phyloP scores from a whole-genome alignment of 2,329 filamentous ascomycete species.

The Macrophomina tecta region DNA sequence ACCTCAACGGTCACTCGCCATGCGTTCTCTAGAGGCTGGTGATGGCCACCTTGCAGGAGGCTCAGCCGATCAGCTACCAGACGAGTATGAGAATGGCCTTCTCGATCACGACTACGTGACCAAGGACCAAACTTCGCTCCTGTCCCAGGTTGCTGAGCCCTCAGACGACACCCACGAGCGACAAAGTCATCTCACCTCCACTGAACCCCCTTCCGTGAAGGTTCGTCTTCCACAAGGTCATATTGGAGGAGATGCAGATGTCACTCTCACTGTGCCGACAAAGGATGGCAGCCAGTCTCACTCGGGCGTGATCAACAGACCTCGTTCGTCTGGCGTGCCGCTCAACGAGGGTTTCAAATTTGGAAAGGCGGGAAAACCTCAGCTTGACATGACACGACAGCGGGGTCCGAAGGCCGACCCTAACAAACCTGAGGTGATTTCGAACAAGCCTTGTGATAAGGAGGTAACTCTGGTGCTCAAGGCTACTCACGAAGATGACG shows the following conservation, averaged over 20 bases:
- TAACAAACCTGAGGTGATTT: neutral
- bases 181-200: neutral
- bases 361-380: neutral
- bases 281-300: neutral
- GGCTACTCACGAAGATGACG: no score
- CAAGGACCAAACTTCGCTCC: no score
- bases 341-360: neutral
- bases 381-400: neutral
- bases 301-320: neutral
- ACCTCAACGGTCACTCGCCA: neutral
- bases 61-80: no score
- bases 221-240: no score
- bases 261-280: neutral
- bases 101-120: neutral
- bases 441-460: neutral
- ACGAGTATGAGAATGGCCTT: neutral
- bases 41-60: neutral
- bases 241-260: neutral
- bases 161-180: neutral
- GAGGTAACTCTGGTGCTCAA: neutral
- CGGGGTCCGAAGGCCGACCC: neutral
- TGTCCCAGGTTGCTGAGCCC: neutral
- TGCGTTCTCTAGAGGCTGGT: conserved; percentile 1
- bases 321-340: conserved; percentile 7
- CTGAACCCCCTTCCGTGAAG: no score